A percentile compares a stretch with the other conserved stretches of the same genome.
phyloP scores from a whole-genome alignment of 2,329 filamentous ascomycete species.

The Tolypocladium endophyticum region DNA sequence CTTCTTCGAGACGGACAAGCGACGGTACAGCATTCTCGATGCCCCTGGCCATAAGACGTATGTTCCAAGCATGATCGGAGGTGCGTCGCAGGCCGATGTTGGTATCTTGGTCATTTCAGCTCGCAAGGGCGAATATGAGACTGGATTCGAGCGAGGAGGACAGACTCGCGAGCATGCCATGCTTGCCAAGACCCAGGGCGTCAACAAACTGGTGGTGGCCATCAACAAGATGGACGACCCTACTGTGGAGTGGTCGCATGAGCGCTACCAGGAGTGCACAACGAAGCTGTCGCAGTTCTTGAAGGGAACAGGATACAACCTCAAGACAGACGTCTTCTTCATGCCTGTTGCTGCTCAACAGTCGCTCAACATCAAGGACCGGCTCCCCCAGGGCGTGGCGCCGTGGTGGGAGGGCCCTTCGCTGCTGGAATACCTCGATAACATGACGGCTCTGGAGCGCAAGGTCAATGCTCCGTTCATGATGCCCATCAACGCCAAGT shows the following conservation, averaged over 20 bases:
- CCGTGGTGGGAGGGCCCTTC: constrained; percentile 86
- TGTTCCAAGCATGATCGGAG: constrained; percentile 96
- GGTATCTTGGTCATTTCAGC: constrained; percentile 94
- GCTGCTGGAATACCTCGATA: constrained; percentile 88
- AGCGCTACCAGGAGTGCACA: constrained; percentile 86
- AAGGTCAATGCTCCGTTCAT: constrained; percentile 98
- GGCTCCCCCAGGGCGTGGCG: constrained; percentile 63
- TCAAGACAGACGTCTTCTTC: constrained; percentile 86
- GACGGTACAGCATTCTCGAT: constrained; percentile 91
- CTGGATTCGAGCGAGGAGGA: constrained; percentile 90
- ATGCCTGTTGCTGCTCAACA: constrained; percentile 94
- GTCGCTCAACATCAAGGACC: constrained; percentile 76
- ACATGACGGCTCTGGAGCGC: constrained; percentile 84
- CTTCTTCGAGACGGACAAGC: constrained; percentile 94
- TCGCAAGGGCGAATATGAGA: constrained; percentile 97
- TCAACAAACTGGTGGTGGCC: constrained; percentile 88
- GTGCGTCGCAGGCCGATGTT: constrained; percentile 85
- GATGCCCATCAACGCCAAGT: constrained; percentile 97
- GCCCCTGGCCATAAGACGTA: constrained; percentile 97
- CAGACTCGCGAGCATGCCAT: constrained; percentile 97
- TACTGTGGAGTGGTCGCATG: constrained; percentile 92
- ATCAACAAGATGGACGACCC: constrained; percentile 99
- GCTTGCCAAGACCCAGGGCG: constrained; percentile 94
- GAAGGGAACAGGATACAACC: constrained; percentile 86
- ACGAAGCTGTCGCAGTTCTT: constrained; percentile 80